These are phyloP conservation scores for Pichia sporocuriosa DNA, from an alignment of 805 yeast genomes.

Conservation along the genomic window DNA sequence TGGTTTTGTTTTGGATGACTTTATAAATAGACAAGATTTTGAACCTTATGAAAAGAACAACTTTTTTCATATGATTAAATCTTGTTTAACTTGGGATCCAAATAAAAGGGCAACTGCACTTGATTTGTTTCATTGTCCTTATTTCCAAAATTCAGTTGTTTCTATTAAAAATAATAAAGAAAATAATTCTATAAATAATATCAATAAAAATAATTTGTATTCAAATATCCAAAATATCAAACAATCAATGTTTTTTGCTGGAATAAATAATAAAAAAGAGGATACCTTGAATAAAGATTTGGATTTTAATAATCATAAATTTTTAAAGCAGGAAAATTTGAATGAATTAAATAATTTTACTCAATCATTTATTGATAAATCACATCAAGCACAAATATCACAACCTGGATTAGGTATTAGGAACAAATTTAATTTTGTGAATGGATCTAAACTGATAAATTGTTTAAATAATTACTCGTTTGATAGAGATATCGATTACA, in stretches of 20 bases:
- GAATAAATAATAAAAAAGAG: constrained; percentile 4
- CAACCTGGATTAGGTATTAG: constrained; percentile 8
- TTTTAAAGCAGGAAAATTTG: not conserved
- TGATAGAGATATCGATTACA: not conserved
- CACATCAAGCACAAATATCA: not conserved
- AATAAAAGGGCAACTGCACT: constrained; percentile 48
- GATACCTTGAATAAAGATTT: too few relatives aligned
- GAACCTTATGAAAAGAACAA: constrained; percentile 29
- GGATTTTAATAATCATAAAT: too few relatives aligned
- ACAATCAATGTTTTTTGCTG: constrained; percentile 8
- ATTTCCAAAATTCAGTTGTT: constrained; percentile 41
- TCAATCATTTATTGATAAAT: not conserved
- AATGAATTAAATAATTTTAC: not conserved
- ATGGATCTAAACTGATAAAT: constrained; percentile 1
- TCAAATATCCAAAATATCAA: not conserved
- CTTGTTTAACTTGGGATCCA: constrained; percentile 77
- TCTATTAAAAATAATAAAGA: constrained; percentile 17
- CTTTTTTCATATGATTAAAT: constrained; percentile 36
- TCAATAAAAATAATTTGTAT: too few relatives aligned
- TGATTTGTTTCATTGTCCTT: constrained; percentile 42
- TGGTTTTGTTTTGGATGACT: constrained; percentile 41
- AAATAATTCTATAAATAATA: not conserved
- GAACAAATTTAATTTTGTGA: constrained; percentile 4
- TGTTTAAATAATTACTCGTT: not conserved
- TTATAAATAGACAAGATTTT: constrained; percentile 42